These are phyloP conservation scores for Arachis stenosperma DNA, from an alignment of 306 rosid genomes.

Conservation along the genomic window DNA sequence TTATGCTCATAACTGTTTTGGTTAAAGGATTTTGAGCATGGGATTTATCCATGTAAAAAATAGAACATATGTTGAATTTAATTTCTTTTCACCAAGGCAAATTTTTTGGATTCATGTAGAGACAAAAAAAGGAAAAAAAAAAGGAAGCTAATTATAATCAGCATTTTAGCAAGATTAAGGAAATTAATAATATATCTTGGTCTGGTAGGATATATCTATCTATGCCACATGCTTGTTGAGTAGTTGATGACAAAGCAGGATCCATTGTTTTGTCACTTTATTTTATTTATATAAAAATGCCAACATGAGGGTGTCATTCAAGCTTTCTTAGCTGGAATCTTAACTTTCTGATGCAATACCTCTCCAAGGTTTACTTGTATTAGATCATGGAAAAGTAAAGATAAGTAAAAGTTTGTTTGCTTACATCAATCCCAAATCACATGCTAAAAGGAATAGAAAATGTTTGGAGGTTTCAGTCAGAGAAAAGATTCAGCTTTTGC, in stretches of 20 bases:
- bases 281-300: constrained; percentile 22
- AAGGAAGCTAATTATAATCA: background rate
- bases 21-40: background rate
- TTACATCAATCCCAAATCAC: constrained; percentile 22
- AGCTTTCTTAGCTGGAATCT: constrained; percentile 45
- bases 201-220: constrained; percentile 28
- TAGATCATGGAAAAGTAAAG: constrained; percentile 31
- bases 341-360: constrained; percentile 43
- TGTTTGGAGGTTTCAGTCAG: background rate
- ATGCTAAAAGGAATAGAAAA: constrained; percentile 18
- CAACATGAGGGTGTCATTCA: constrained; percentile 17
- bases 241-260: constrained; percentile 30
- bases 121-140: background rate
- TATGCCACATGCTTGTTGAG: constrained; percentile 31
- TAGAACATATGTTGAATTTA: background rate
- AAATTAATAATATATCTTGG: constrained; percentile 16
- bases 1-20: too few species aligned
- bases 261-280: constrained; percentile 8
- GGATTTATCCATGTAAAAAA: background rate
- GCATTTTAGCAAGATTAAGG: constrained; percentile 12
- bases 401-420: constrained; percentile 19
- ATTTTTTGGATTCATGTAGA: background rate
- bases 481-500: constrained; percentile 6
- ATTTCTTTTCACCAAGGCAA: background rate
- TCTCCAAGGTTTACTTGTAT: constrained; percentile 36